Evolutionary conservation across 306 rosid species (phyloP).

Genomic region (Luffa acutangula): DNA sequence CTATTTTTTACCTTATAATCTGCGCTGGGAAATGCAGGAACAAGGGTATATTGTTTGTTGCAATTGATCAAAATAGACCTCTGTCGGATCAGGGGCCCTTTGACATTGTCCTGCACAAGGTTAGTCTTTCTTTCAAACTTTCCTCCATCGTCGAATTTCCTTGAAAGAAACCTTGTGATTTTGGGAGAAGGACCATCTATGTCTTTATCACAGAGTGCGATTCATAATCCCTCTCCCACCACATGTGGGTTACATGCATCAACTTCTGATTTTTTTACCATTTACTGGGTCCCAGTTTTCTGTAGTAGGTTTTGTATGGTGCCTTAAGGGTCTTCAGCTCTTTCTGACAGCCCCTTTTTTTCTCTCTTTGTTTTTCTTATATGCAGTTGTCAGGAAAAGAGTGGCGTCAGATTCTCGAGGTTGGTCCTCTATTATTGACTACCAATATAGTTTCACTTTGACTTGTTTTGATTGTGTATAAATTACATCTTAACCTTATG

Average conservation of each 20-base stretch:
- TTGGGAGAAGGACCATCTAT: not conserved
- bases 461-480: not conserved
- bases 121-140: conserved; percentile 9
- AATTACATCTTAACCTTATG: not conserved
- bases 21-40: conserved; percentile 38
- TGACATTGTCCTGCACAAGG: conserved; percentile 85
- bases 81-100: conserved; percentile 89
- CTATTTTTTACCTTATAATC: not conserved
- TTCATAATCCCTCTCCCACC: not conserved
- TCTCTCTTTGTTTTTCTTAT: conserved; percentile 7
- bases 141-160: not conserved
- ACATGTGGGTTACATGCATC: not conserved
- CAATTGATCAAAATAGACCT: conserved; percentile 62
- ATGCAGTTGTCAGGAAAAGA: conserved; percentile 79
- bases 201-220: not conserved
- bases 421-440: conserved; percentile 24
- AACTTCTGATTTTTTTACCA: not conserved
- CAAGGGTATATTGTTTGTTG: conserved; percentile 71
- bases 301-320: not conserved
- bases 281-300: not conserved
- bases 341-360: conserved; percentile 9
- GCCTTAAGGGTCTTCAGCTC: not conserved
- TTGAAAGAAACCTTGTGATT: not conserved
- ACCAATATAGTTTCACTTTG: not conserved
- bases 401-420: conserved; percentile 93